These are phyloP conservation scores for Wickerhamiella azyma DNA, from an alignment of 805 yeast genomes.

Conservation along the genomic window DNA sequence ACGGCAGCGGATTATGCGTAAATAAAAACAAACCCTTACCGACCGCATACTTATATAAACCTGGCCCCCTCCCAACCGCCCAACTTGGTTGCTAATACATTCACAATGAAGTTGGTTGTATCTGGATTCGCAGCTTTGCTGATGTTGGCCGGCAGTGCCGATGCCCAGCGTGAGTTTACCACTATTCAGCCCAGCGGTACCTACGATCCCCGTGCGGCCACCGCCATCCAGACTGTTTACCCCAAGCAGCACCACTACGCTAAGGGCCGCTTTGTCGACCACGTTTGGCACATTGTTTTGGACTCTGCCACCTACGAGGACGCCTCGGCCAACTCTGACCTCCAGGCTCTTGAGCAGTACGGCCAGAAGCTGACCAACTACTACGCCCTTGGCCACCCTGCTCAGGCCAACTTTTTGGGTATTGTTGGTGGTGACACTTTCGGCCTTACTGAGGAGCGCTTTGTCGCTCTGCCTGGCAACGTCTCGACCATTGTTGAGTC, in stretches of 20 bases:
- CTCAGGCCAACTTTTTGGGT: constrained; percentile 41
- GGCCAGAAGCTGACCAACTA: constrained; percentile 38
- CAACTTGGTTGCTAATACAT: background rate
- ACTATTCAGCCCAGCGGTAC: constrained; percentile 21
- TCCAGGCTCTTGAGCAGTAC: constrained; percentile 31
- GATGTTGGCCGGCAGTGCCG: constrained; percentile 18
- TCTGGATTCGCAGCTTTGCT: constrained; percentile 11
- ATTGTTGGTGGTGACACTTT: constrained; percentile 40
- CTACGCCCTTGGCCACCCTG: constrained; percentile 40
- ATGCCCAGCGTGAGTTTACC: constrained; percentile 19
- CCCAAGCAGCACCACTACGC: constrained; percentile 22
- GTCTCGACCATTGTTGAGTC: constrained; percentile 37
- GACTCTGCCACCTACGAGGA: constrained; percentile 40
- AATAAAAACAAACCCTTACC: constrained; percentile 10
- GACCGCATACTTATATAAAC: constrained; percentile 10
- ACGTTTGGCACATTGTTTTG: constrained; percentile 32
- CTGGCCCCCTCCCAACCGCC: constrained; percentile 1
- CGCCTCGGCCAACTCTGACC: constrained; percentile 33
- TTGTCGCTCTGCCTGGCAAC: constrained; percentile 33
- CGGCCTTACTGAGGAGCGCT: constrained; percentile 35
- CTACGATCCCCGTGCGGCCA: constrained; percentile 22
- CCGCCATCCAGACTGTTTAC: constrained; percentile 22
- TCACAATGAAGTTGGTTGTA: constrained; percentile 9
- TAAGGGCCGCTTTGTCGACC: constrained; percentile 21
- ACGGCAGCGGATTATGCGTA: constrained; percentile 10